Evolutionary conservation across 192 early-diverging fungal genomes (phyloP), one percentile per base, ranked within the genome.

Genomic region (Gigaspora rosea): DNA sequence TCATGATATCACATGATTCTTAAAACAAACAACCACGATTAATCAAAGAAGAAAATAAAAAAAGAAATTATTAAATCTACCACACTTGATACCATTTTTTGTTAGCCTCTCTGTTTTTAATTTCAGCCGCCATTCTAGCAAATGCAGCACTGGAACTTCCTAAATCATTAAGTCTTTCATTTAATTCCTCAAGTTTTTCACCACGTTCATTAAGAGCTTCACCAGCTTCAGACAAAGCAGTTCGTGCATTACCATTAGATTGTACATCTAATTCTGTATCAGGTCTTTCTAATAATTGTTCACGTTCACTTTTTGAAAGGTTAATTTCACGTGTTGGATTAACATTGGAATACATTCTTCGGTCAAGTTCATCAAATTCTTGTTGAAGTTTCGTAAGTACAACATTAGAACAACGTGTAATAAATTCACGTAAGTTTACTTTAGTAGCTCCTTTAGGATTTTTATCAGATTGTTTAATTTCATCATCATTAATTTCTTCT

Each of bases 181-280:
- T 85, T 41, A 94, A 71, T 48, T 89, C 70, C 3, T 80, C 73
- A 35, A 94, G 78, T 48, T 80, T 78, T 73, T 94, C 88, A 15
- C 91, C 90, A 57, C 92, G 87, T 72, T 94, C 92, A 78, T 90
- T 90, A 57, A 94, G 76, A 13, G 58, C 71, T 15, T 80, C 74
- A 0, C 77, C 35, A 9, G 78, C 77, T 11, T 83, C 78, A 47
- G 75, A 61, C 57, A 83, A 63, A 59, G 80, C 64, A 71, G 15
- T 71, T 54, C 52, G 48, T 41, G 70, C 22, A 16, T 4, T 9
- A 18, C 52, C 52, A 33, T 8, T 46, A 41, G 10, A 6, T n/a
- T 35, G 2, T 4, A 33, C 33, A 33, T 32, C 33, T 64, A 35
- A 32, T 12, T 0, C 2, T 64, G 62, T 15, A 5, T 36, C 18